These are phyloP conservation scores for Bauhinia variegata DNA, from an alignment of 306 rosid species.

Conservation along the genomic window DNA sequence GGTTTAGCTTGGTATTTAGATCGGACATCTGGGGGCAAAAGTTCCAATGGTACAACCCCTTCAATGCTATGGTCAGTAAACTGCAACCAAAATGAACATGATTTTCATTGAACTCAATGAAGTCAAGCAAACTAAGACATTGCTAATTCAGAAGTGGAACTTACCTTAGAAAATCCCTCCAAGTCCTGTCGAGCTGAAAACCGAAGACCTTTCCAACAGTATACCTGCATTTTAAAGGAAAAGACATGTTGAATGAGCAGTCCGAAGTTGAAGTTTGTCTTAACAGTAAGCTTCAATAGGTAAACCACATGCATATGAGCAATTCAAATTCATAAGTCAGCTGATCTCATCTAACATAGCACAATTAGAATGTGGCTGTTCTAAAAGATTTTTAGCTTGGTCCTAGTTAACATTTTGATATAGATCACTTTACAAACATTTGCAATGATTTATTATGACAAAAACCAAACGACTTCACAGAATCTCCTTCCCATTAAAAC, in stretches of 20 bases:
- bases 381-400: background rate
- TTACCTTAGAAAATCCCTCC: conserved; percentile 92
- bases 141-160: conserved; percentile 12
- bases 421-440: background rate
- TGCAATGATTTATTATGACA: background rate
- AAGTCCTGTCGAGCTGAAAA: conserved; percentile 96
- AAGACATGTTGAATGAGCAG: background rate
- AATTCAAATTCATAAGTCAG: background rate
- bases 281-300: background rate
- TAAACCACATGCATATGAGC: background rate
- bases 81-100: conserved; percentile 50
- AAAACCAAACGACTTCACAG: background rate
- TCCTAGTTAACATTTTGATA: background rate
- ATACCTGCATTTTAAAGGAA: conserved; percentile 67
- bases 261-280: conserved; percentile 1
- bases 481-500: background rate
- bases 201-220: conserved; percentile 97
- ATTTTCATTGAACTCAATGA: conserved; percentile 2
- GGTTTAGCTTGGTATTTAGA: conserved; percentile 83
- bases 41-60: conserved; percentile 93
- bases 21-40: conserved; percentile 80
- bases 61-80: conserved; percentile 89
- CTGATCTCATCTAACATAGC: background rate
- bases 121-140: conserved; percentile 13
- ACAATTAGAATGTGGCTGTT: background rate